These are phyloP conservation scores for Puccinellia tenuiflora DNA, from an alignment of 176 grass and related monocot species.

Conservation along the genomic window DNA sequence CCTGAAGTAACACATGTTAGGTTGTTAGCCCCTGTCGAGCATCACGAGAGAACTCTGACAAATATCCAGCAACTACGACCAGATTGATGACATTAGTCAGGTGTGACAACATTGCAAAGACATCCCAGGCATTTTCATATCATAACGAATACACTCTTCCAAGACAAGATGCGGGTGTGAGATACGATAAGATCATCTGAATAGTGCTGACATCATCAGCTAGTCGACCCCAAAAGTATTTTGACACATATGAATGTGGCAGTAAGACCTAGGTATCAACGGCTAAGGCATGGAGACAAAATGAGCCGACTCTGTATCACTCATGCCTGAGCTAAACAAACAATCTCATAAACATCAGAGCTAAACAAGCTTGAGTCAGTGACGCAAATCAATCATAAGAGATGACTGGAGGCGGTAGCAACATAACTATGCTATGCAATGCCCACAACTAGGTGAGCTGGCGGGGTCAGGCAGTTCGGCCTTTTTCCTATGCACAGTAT, in stretches of 20 bases:
- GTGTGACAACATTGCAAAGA: background rate
- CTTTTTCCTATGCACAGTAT: background rate
- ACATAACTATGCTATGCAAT: background rate
- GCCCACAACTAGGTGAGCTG: background rate
- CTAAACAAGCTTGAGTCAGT: background rate
- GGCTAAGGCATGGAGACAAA: background rate
- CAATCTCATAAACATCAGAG: background rate
- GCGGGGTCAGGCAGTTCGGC: background rate
- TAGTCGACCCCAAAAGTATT: constrained; percentile 1
- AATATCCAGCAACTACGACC: background rate
- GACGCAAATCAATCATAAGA: background rate
- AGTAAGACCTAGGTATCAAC: background rate
- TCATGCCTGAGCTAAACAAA: background rate
- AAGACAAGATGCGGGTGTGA: constrained; percentile 15
- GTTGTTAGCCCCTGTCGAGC: background rate
- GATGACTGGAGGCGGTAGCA: background rate
- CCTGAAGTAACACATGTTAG: constrained; percentile 39
- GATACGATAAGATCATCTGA: background rate
- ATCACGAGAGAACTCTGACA: background rate
- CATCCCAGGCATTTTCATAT: background rate
- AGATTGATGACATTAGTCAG: background rate
- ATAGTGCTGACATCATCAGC: constrained; percentile 2
- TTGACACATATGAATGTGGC: background rate
- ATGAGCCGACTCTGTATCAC: background rate
- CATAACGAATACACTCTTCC: background rate